Evolutionary conservation across 371 early-diverging fungal species (phyloP).

Genomic region (Mucor piriformis): DNA sequence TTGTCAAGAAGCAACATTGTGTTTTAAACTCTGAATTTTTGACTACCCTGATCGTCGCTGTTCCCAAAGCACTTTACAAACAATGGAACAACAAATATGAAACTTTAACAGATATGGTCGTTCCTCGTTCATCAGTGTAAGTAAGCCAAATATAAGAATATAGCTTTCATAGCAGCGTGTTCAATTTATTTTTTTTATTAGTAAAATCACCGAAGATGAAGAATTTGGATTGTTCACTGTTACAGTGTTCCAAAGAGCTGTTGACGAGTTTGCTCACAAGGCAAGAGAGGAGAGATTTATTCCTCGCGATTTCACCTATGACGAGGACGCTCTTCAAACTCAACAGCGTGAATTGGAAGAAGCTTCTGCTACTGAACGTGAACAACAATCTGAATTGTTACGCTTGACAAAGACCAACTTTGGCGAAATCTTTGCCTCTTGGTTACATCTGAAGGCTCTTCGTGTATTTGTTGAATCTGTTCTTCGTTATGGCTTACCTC

Average conservation of each 20-base stretch:
- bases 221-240: conserved; percentile 93
- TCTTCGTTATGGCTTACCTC: conserved; percentile 95
- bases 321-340: conserved; percentile 73
- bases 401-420: conserved; percentile 92
- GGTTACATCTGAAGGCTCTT: conserved; percentile 93
- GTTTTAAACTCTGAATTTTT: conserved; percentile 93
- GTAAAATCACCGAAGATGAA: conserved; percentile 88
- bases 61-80: conserved; percentile 79
- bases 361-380: conserved; percentile 74
- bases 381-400: conserved; percentile 72
- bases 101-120: conserved; percentile 88
- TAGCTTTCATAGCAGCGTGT: neutral
- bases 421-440: conserved; percentile 87
- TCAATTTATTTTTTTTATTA: conserved; percentile 20
- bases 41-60: conserved; percentile 91
- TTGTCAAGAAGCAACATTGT: conserved; percentile 91
- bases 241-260: conserved; percentile 85
- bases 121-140: conserved; percentile 92
- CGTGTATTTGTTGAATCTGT: conserved; percentile 96
- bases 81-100: conserved; percentile 90
- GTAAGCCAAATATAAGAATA: conserved; percentile 15
- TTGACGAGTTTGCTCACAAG: conserved; percentile 88
- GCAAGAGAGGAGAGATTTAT: conserved; percentile 90
- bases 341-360: conserved; percentile 79
- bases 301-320: conserved; percentile 93